Base-by-base conservation (phyloP, 1,139 yeast species). In the Suhomyces ambrosiae region DNA sequence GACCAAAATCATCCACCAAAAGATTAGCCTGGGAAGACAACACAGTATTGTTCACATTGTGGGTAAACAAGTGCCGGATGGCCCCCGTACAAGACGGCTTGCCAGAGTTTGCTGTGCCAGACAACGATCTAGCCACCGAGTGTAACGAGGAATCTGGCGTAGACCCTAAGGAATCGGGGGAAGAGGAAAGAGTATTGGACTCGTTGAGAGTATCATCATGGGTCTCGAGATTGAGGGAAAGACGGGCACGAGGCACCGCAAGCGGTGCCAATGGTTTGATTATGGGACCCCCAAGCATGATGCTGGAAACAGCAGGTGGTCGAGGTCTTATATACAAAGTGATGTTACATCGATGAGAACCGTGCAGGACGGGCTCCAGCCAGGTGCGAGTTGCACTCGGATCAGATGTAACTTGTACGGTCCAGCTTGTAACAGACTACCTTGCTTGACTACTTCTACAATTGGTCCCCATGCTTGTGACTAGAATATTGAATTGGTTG, bases 1-100 rank as follows among this genome's bases (percentile, higher is more conserved):
- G 61, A 37, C 62, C 56, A 37, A 68, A 61, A 41, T 49, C 53
- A 11, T 35, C 38, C 30, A 42, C 29, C 10, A 49, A 39, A 23
- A 41, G 15, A 22, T 41, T 40, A 24, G 50, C 38, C 35, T 47
- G 53, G 14, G 45, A 30, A 19, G 45, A 35, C 32, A 46, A 41
- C 24, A 45, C 46, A 7, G 40, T 28, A 26, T 45, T 46, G 22
- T 34, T 41, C 37, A 46, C 33, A 34, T 43, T 44, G 33, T 35
- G 38, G n/a, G 43, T 38, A 41, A 48, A 48, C 15, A 17, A 26
- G 21, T 14, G 19, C 26, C 30, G 16, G 26, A 39, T 33, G 10
- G 14, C 34, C 17, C 31, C 23, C 17, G 38, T 27, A 33, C 33
- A 28, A 15, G 8, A 5, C 7, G 21, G 21, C 21, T 18, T 18